Base-by-base conservation (phyloP, 805 yeast species). In the Candida cerambycidarum region DNA sequence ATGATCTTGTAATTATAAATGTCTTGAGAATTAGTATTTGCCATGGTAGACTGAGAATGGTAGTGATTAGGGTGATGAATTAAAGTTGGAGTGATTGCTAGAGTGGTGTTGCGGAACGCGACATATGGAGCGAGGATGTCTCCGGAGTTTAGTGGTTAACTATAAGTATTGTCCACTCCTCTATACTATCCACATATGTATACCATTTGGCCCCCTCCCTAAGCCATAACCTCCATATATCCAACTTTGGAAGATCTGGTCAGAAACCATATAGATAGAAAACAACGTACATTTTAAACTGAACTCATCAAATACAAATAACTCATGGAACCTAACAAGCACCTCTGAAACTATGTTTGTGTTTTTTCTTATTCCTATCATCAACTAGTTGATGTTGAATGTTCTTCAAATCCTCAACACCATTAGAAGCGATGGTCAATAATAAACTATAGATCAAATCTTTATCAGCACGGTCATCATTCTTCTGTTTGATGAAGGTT, bases 401-500 rank as follows among this genome's bases (percentile, higher is more conserved):
- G 25, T 50, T 43, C 46, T 59, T 61, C 30, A 54, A 53, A 54
- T 69, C 70, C 41, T 65, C 73, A 44, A 71, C 71, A 23, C 82
- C 85, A 42, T 75, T 79, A 41, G 77, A 74, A 12, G 85, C 80
- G 57, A 81, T 71, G 14, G 81, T 63, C 34, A 72, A 57, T 46
- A 81, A 63, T 62, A 80, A 67, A 32, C 73, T 66, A 57, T 78
- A 76, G 38, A 76, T 61, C 48, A 74, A 50, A 25, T 53, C 50
- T 16, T 61, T 64, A 11, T 63, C 61, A 13, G 57, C 63, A 33
- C 57, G 58, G 38, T 28, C 43, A 18, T 34, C 31, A 27, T 25
- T 33, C 43, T 40, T 50, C 31, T 10, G 18, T 15, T 42, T 30
- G 25, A 56, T 45, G 21, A 58, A 41, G 4, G 52, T 50, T 32